These are phyloP conservation scores for Cercospora sp. DNA, from an alignment of 2,329 filamentous ascomycete species.

Conservation along the genomic window DNA sequence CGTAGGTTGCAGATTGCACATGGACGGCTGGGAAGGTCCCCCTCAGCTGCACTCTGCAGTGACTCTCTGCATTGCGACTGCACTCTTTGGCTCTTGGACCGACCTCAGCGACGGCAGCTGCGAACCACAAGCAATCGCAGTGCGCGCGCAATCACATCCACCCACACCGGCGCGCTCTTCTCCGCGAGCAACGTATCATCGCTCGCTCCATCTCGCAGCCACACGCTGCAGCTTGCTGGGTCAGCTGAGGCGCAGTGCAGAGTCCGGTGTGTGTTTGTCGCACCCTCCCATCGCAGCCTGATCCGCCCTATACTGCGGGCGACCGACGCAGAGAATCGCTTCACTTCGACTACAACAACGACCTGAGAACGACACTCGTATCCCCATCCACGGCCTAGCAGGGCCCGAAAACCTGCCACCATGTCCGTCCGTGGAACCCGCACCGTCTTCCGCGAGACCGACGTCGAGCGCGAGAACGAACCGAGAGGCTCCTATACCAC, in stretches of 20 bases:
- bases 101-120: background rate
- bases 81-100: background rate
- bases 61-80: slow-evolving; percentile 2
- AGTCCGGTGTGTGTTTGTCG: slow-evolving; percentile 7
- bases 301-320: background rate
- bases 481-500: slow-evolving; percentile 52
- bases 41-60: background rate
- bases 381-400: background rate
- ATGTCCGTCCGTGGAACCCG: slow-evolving; percentile 42
- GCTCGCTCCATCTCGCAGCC: background rate
- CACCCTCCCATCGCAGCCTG: slow-evolving; percentile 3
- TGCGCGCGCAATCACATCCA: background rate
- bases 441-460: slow-evolving; percentile 47
- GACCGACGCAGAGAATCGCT: background rate
- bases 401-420: background rate
- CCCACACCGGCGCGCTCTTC: background rate
- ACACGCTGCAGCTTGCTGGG: slow-evolving; percentile 9
- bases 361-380: background rate
- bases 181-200: background rate
- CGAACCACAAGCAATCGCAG: background rate
- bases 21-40: slow-evolving; percentile 1
- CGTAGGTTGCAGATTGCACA: slow-evolving; percentile 1
- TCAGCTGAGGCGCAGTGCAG: slow-evolving; percentile 16
- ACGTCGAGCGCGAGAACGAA: slow-evolving; percentile 50
- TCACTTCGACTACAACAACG: background rate